A percentile compares a stretch with the other conserved stretches of the same genome.
Conservation (phyloP, 306 rosid genomes). For the Vigna hirtella region DNA sequence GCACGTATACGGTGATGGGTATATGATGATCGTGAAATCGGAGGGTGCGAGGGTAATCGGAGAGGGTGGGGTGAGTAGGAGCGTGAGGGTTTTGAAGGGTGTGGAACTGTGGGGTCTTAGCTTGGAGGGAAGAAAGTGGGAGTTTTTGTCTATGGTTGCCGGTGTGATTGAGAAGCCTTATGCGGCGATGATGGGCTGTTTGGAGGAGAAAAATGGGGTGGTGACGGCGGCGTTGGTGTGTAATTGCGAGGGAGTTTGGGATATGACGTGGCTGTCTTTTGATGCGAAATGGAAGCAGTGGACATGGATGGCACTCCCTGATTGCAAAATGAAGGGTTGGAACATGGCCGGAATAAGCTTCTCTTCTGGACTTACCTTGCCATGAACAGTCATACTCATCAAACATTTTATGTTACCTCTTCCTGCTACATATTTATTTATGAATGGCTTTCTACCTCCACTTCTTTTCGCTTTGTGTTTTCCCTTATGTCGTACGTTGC, state of each 20-base stretch:
- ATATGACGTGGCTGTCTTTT: constrained; percentile 58
- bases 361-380: constrained; percentile 61
- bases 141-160: constrained; percentile 48
- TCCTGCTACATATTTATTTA: too few relatives aligned
- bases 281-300: constrained; percentile 45
- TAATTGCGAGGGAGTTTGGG: constrained; percentile 65
- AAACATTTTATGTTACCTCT: too few relatives aligned
- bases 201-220: constrained; percentile 57
- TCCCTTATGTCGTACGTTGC: too few relatives aligned
- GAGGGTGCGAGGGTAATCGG: constrained; percentile 36
- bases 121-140: constrained; percentile 53
- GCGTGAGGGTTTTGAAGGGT: constrained; percentile 47
- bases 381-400: constrained; percentile 1
- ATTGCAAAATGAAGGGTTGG: constrained; percentile 67
- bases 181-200: constrained; percentile 75
- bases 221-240: constrained; percentile 58
- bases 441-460: too few relatives aligned
- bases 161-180: constrained; percentile 52
- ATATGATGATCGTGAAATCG: constrained; percentile 64
- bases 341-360: constrained; percentile 73
- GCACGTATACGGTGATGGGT: constrained; percentile 75
- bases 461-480: too few relatives aligned
- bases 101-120: constrained; percentile 67
- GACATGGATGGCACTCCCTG: constrained; percentile 62
- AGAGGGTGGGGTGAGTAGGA: neutral